Conservation (phyloP, 768 basidiomycete species). For the Tylopilus sp. region DNA sequence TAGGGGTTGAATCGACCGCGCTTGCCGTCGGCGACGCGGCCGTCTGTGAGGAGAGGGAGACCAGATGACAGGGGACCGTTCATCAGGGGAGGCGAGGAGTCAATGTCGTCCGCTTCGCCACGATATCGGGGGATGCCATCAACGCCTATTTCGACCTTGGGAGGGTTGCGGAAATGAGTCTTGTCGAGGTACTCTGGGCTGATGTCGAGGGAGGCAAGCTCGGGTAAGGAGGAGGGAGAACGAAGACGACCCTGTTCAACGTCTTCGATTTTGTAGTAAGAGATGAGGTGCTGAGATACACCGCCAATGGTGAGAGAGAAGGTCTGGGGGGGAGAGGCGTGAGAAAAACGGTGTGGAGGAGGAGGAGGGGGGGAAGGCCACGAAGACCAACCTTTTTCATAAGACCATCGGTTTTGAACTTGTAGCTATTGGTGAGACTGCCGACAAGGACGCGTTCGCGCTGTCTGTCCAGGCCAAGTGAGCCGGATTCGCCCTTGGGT, state of each 20-base stretch:
- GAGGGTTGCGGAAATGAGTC: constrained; percentile 88
- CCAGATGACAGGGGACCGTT: constrained; percentile 43
- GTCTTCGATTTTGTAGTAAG: constrained; percentile 92
- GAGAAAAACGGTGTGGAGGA: constrained; percentile 22
- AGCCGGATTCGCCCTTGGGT: constrained; percentile 51
- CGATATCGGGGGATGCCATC: constrained; percentile 83
- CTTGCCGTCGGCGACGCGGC: constrained; percentile 41
- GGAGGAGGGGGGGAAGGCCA: constrained; percentile 2
- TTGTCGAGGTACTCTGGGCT: constrained; percentile 85
- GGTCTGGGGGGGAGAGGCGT: constrained; percentile 51
- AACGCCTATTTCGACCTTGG: constrained; percentile 79
- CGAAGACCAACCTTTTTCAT: constrained; percentile 85
- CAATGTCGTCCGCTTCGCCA: constrained; percentile 76
- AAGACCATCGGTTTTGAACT: constrained; percentile 89
- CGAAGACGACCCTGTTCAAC: constrained; percentile 86
- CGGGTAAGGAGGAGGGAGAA: constrained; percentile 82
- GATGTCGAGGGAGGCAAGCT: constrained; percentile 83
- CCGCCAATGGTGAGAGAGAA: constrained; percentile 86
- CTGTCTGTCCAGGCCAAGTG: constrained; percentile 57
- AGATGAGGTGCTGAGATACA: constrained; percentile 88
- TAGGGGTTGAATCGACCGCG: constrained; percentile 48
- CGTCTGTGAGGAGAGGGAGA: constrained; percentile 48
- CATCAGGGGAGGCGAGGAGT: constrained; percentile 39
- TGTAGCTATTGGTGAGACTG: constrained; percentile 88
- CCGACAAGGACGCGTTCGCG: constrained; percentile 84